These are phyloP conservation scores for Trichoderma erinaceum DNA, from an alignment of 495 filamentous ascomycete species.

Conservation along the genomic window DNA sequence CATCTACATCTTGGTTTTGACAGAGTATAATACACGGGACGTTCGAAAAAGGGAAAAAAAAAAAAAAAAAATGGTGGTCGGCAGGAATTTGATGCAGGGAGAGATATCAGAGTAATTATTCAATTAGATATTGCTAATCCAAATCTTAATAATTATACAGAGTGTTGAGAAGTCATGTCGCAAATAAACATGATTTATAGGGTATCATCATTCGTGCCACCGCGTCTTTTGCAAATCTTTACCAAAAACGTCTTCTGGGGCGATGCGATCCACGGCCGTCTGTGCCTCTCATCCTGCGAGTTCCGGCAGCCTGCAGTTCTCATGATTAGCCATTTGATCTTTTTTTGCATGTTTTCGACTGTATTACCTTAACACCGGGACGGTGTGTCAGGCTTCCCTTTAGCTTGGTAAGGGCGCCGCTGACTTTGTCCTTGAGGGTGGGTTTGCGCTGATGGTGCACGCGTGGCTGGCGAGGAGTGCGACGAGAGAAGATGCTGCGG, in stretches of 20 bases:
- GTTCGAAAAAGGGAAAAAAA: background rate
- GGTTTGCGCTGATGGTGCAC: slow-evolving; percentile 50
- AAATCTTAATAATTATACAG: background rate
- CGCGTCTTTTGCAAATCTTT: background rate
- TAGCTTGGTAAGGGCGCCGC: slow-evolving; percentile 60
- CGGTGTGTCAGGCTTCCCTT: slow-evolving; percentile 56
- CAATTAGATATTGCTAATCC: slow-evolving; percentile 6
- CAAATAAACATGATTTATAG: background rate
- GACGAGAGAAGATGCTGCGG: slow-evolving; percentile 12
- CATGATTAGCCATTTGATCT: background rate
- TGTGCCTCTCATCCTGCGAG: slow-evolving; percentile 64
- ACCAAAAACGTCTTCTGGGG: slow-evolving; percentile 23
- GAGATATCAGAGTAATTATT: slow-evolving; percentile 6
- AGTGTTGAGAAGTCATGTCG: background rate
- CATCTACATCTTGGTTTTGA: background rate
- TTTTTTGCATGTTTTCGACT: slow-evolving; percentile 11
- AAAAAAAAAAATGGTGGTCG: no score
- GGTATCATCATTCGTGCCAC: slow-evolving; percentile 9
- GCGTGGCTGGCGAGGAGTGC: slow-evolving; percentile 27
- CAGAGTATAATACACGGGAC: slow-evolving; percentile 9
- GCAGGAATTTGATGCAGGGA: background rate
- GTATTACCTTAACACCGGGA: slow-evolving; percentile 56
- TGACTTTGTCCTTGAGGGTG: slow-evolving; percentile 61
- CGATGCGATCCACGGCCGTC: slow-evolving; percentile 51
- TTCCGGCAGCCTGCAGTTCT: slow-evolving; percentile 58